Percentiles rank a stretch among this genome's conserved stretches.
These are phyloP conservation scores for Globisporangium lucens DNA, from an alignment of 352 stramenopile genomes.

Conservation along the genomic window DNA sequence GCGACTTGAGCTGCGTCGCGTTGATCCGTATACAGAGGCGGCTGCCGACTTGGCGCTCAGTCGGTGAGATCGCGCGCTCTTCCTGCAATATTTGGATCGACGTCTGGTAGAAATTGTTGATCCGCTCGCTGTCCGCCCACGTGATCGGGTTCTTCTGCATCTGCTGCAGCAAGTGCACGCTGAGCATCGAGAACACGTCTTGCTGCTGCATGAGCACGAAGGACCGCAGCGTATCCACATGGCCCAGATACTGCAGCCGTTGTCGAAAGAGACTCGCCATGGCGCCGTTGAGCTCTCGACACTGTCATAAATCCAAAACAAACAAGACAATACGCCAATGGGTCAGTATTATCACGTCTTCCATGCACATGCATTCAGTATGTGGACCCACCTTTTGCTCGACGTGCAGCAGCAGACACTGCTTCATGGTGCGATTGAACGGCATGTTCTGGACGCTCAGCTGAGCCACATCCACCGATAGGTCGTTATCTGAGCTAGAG, in stretches of 20 bases:
- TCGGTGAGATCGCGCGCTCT: slow-evolving; percentile 37
- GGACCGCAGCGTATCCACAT: slow-evolving; percentile 46
- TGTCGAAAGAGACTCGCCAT: slow-evolving; percentile 56
- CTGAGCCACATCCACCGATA: background rate
- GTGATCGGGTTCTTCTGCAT: slow-evolving; percentile 49
- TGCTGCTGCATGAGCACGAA: slow-evolving; percentile 82
- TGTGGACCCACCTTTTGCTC: slow-evolving; percentile 27
- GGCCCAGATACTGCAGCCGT: slow-evolving; percentile 44
- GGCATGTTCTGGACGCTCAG: slow-evolving; percentile 26
- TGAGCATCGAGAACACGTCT: slow-evolving; percentile 62
- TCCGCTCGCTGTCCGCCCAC: slow-evolving; percentile 51
- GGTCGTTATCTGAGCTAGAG: background rate
- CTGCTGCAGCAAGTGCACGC: slow-evolving; percentile 43
- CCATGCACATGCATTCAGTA: background rate
- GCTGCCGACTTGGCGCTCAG: slow-evolving; percentile 36
- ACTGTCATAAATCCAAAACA: slow-evolving; percentile 26
- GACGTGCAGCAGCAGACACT: slow-evolving; percentile 32
- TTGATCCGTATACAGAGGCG: slow-evolving; percentile 49
- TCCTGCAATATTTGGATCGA: slow-evolving; percentile 49
- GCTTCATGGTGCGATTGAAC: slow-evolving; percentile 34
- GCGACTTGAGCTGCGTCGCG: slow-evolving; percentile 38
- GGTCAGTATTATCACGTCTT: background rate
- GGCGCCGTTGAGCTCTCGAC: slow-evolving; percentile 36
- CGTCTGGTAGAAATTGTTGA: slow-evolving; percentile 55
- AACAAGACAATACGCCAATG: background rate